These are phyloP conservation scores for Didymella glomerata DNA, from an alignment of 2,329 filamentous ascomycete genomes.

Conservation along the genomic window DNA sequence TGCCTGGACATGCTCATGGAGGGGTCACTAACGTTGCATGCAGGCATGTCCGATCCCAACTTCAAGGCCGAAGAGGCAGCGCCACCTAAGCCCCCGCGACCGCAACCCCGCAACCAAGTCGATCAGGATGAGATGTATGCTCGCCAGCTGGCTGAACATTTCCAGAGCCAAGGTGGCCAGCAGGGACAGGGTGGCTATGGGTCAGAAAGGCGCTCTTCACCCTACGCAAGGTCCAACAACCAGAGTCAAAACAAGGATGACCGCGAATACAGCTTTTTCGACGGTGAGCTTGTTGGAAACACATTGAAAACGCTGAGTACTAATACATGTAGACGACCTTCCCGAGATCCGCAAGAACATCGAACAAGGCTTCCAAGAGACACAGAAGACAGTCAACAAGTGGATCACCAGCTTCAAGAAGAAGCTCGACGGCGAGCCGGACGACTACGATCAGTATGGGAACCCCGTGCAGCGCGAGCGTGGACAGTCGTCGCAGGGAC, in stretches of 20 bases:
- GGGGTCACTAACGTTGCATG: slow-evolving; percentile 25
- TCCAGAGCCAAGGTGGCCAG: slow-evolving; percentile 60
- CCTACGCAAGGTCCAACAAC: slow-evolving; percentile 34
- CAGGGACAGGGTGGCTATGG: slow-evolving; percentile 41
- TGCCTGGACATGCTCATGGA: slow-evolving; percentile 1
- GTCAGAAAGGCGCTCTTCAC: slow-evolving; percentile 57
- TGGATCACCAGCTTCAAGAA: slow-evolving; percentile 95
- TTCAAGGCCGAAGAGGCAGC: slow-evolving; percentile 63
- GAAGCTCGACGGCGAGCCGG: slow-evolving; percentile 86
- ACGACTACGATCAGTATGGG: slow-evolving; percentile 67
- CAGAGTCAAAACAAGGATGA: slow-evolving; percentile 39
- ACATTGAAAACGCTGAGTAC: slow-evolving; percentile 2
- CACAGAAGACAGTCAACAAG: slow-evolving; percentile 88
- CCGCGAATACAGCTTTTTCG: slow-evolving; percentile 88
- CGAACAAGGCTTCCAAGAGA: slow-evolving; percentile 92
- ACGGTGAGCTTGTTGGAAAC: slow-evolving; percentile 60
- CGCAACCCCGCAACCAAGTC: slow-evolving; percentile 77
- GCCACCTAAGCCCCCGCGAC: slow-evolving; percentile 83
- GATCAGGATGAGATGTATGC: slow-evolving; percentile 92
- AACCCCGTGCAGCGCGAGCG: slow-evolving; percentile 36
- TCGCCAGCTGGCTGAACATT: slow-evolving; percentile 91
- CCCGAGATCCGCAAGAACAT: slow-evolving; percentile 93
- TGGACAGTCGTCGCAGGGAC: slow-evolving; percentile 41
- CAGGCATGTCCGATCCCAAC: slow-evolving; percentile 64
- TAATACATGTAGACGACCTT: slow-evolving; percentile 71